phyloP scores from a whole-genome alignment of 2,329 filamentous ascomycete genomes.

The Verticillium zaregamsianum region DNA sequence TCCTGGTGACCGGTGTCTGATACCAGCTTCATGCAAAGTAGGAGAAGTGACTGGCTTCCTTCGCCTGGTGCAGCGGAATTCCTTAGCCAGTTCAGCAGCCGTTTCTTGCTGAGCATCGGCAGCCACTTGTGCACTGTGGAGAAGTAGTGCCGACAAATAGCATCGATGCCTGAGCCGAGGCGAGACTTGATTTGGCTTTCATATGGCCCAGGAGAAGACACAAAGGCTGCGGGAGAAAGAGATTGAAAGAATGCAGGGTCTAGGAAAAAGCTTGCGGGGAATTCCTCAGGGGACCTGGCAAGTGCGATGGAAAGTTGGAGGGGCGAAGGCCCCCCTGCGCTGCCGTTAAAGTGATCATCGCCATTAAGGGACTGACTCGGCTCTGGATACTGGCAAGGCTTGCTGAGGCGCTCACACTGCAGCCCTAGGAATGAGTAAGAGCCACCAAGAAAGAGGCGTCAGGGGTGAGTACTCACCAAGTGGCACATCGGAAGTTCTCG shows the following conservation, averaged over 20 bases:
- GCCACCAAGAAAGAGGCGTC: not conserved
- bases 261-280: conserved; percentile 12
- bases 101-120: conserved; percentile 14
- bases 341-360: not conserved
- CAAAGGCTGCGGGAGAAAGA: not conserved
- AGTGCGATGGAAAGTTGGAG: not conserved
- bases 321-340: not conserved
- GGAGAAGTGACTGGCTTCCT: conserved; percentile 8
- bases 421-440: not conserved
- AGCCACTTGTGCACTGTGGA: conserved; percentile 11
- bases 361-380: not conserved
- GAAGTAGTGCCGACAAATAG: conserved; percentile 8
- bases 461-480: conserved; percentile 7
- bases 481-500: conserved; percentile 13
- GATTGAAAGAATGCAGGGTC: conserved; percentile 9
- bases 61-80: not conserved
- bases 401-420: conserved; percentile 5
- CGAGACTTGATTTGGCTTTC: not conserved
- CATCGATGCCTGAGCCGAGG: not conserved
- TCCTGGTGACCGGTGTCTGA: not conserved
- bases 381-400: conserved; percentile 3
- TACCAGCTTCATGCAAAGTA: conserved; percentile 15
- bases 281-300: not conserved
- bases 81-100: conserved; percentile 4
- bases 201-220: not conserved